Evolutionary conservation across 2,329 filamentous ascomycete species (phyloP).

Genomic region (Sarocladium brachiariae): DNA sequence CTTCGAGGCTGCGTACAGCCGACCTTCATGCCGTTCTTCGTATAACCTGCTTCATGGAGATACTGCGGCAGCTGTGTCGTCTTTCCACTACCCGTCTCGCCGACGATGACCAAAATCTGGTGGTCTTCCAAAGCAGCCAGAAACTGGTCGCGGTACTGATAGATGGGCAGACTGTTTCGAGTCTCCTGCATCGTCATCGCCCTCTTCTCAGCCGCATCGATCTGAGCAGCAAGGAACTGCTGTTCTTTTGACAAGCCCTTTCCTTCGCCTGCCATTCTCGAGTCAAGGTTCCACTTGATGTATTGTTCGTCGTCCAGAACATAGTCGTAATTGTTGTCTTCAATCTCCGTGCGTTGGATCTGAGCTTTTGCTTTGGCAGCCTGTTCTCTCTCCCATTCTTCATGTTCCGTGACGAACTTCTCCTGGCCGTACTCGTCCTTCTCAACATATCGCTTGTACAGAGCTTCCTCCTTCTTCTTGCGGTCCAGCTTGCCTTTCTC

Average conservation of each 20-base stretch:
- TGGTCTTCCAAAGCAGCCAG: slow-evolving; percentile 79
- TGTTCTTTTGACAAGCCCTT: slow-evolving; percentile 72
- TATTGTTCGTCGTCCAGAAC: slow-evolving; percentile 86
- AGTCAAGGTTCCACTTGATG: slow-evolving; percentile 76
- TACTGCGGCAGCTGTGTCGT: slow-evolving; percentile 95
- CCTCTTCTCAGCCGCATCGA: slow-evolving; percentile 84
- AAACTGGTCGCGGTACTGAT: slow-evolving; percentile 77
- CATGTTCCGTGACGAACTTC: slow-evolving; percentile 84
- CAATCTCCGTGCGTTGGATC: slow-evolving; percentile 65
- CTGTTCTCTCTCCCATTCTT: slow-evolving; percentile 94
- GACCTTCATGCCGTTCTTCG: slow-evolving; percentile 75
- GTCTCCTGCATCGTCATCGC: slow-evolving; percentile 86
- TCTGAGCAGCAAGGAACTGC: slow-evolving; percentile 67
- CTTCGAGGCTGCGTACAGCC: slow-evolving; percentile 91
- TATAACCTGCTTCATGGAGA: slow-evolving; percentile 84
- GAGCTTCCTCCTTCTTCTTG: slow-evolving; percentile 79
- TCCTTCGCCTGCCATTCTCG: slow-evolving; percentile 63
- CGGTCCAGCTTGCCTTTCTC: slow-evolving; percentile 85
- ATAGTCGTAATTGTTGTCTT: slow-evolving; percentile 83
- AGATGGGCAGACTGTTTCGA: slow-evolving; percentile 83
- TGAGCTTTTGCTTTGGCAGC: slow-evolving; percentile 81
- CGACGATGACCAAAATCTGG: slow-evolving; percentile 86
- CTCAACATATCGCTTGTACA: slow-evolving; percentile 88
- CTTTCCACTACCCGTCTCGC: slow-evolving; percentile 92
- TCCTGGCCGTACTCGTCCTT: slow-evolving; percentile 82